Conservation (phyloP, 2,329 filamentous ascomycete species). For the Diaporthe amygdali region DNA sequence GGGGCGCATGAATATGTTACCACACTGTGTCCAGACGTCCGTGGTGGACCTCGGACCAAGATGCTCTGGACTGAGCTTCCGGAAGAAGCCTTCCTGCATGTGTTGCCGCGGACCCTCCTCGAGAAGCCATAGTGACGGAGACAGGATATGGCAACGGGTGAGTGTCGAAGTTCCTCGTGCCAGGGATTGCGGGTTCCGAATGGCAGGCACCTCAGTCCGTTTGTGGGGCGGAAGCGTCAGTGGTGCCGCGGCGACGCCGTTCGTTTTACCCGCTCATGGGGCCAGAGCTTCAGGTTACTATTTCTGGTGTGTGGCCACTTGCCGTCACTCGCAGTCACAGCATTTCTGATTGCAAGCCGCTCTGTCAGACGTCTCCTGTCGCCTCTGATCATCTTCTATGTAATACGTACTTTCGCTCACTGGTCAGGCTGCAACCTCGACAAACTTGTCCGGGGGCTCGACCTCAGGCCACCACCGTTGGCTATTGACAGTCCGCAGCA, state of each 20-base stretch:
- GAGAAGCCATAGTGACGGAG: background rate
- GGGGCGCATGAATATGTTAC: constrained; percentile 11
- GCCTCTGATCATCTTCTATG: background rate
- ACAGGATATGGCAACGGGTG: background rate
- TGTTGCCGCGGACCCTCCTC: background rate
- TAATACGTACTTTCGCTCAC: background rate
- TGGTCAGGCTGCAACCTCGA: background rate
- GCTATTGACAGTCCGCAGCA: background rate
- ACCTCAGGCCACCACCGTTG: background rate
- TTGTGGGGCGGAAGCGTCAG: background rate
- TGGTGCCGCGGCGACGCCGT: constrained; percentile 15
- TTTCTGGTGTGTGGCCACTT: background rate
- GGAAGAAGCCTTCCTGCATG: constrained; percentile 1
- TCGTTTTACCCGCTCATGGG: background rate
- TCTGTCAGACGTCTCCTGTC: background rate
- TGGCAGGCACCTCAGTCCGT: background rate
- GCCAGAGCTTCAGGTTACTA: constrained; percentile 10
- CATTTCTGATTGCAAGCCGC: background rate
- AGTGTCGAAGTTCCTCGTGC: background rate
- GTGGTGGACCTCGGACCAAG: constrained; percentile 2
- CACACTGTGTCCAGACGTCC: constrained; percentile 18
- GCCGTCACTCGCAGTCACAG: background rate
- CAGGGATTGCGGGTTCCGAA: constrained; percentile 8
- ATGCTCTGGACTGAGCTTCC: background rate
- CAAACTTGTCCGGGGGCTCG: background rate